Percentiles rank a stretch among this genome's conserved stretches.
Evolutionary conservation across 352 stramenopile species (phyloP).

Genomic region (Globisporangium carolinianum): DNA sequence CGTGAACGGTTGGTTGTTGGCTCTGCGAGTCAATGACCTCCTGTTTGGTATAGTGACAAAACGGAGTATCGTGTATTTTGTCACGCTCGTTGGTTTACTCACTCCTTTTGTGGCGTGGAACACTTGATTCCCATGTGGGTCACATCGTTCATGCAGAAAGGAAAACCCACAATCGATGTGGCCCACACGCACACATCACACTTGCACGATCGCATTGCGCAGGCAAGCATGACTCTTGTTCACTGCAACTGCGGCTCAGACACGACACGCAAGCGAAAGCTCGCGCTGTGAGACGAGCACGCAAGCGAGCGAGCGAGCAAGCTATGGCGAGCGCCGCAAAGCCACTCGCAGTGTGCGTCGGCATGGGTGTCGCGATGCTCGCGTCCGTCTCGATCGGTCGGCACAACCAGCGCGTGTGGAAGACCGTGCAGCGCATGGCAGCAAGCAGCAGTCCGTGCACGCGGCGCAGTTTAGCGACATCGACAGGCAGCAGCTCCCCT

Average conservation of each 20-base stretch:
- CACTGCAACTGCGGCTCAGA: too few species aligned
- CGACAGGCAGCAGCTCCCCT: background rate
- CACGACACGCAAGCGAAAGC: too few species aligned
- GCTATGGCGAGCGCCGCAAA: slow-evolving; percentile 8
- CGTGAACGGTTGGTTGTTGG: slow-evolving; percentile 1
- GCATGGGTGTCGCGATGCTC: slow-evolving; percentile 66
- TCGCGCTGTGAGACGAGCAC: too few species aligned
- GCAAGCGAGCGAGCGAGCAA: background rate
- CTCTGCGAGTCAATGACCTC: slow-evolving; percentile 4
- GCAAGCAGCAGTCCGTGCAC: slow-evolving; percentile 7
- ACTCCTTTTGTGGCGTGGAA: background rate
- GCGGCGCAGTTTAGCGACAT: slow-evolving; percentile 17
- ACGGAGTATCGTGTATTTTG: background rate
- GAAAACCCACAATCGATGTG: background rate
- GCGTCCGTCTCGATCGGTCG: slow-evolving; percentile 56
- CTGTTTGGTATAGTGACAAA: background rate
- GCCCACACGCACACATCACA: background rate
- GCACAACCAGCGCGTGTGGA: slow-evolving; percentile 45
- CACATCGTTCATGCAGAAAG: background rate
- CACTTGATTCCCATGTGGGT: too few species aligned
- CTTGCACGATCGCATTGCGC: too few species aligned
- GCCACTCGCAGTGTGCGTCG: slow-evolving; percentile 49
- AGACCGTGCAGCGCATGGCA: slow-evolving; percentile 26
- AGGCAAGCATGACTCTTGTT: too few species aligned
- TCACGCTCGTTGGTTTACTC: background rate